phyloP scores from a whole-genome alignment of 495 filamentous ascomycete genomes.

The Hypoxylon perforatum region DNA sequence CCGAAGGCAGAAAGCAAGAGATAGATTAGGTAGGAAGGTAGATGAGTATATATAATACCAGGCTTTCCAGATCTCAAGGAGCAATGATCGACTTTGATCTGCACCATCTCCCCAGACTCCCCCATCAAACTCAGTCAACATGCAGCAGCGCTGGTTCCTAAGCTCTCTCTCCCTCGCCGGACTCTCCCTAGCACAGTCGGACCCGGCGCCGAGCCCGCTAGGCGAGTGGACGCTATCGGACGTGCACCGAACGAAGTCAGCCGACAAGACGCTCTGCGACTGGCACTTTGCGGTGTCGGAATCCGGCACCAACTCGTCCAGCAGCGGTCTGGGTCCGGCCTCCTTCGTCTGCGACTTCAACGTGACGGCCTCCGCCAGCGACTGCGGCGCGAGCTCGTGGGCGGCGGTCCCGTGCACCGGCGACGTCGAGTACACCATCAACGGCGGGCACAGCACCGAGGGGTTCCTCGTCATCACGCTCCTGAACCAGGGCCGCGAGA shows the following conservation, averaged over 20 bases:
- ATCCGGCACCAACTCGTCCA: neutral
- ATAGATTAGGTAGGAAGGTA: neutral
- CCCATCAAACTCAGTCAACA: constrained; percentile 7
- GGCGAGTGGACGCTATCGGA: constrained; percentile 20
- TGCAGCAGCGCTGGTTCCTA: constrained; percentile 15
- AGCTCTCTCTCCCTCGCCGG: neutral
- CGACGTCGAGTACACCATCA: constrained; percentile 21
- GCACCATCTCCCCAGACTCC: neutral
- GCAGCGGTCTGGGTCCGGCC: neutral
- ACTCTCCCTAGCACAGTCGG: neutral
- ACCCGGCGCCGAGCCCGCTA: neutral
- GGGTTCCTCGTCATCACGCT: constrained; percentile 43
- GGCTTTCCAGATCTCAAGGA: neutral
- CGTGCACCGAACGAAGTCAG: constrained; percentile 6
- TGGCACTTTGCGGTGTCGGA: constrained; percentile 10
- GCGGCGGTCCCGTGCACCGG: constrained; percentile 11
- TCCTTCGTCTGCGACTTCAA: constrained; percentile 33
- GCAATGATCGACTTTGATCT: neutral
- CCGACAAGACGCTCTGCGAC: constrained; percentile 1
- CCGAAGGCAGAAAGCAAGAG: neutral
- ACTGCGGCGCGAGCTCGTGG: constrained; percentile 34
- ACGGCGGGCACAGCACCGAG: constrained; percentile 37
- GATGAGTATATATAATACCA: neutral
- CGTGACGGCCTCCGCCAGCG: neutral
- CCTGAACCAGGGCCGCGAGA: constrained; percentile 11